Base-by-base conservation (phyloP, 805 yeast genomes). In the Ogataea angusta region DNA sequence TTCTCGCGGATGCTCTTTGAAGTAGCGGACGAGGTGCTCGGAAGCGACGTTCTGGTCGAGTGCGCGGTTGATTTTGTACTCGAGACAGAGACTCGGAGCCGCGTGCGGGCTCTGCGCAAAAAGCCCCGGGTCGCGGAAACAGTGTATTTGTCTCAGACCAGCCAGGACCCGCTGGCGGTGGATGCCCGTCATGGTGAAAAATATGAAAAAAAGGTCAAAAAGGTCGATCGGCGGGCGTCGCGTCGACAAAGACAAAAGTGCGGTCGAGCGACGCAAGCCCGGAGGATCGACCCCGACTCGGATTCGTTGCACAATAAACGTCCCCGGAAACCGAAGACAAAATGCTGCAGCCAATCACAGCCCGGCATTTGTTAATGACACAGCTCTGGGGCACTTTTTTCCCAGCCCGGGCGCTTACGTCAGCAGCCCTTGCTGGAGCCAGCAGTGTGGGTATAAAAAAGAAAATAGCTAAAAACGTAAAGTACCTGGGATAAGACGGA, bases 261-360 rank as follows among this genome's bases (percentile, higher is more conserved):
- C 18, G 18, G 21, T 7, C 21, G 21, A 19, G 6, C 21, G 21
- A 19, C 21, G 3, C 21, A 8, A 19, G 6, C 21, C 21, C 21
- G 15, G 21, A 18, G 40, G 26, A 21, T 31, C 33, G 37, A 26
- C 15, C 33, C 44, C 44, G 44, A 40, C 40, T 40, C 44, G 39
- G 44, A 21, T 13, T n/a, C 10, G 22, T 7, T 26, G 31, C 31
- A 30, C 35, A 25, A 27, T 16, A 10, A 14, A 34, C 48, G 38
- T 34, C 28, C 33, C 34, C 48, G 48, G 48, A 39, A 42, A 31
- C 48, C 45, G 48, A 34, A n/a, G 31, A 16, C 17, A 12, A 31
- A 22, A 15, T 16, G 9, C 19, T 18, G 13, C 15, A n/a, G 26
- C 48, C 48, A 45, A 45, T 45, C 43, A 41, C 12, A 6, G 21